These are phyloP conservation scores for Carex myosuroides DNA, from an alignment of 176 grass and related monocot genomes.

Conservation along the genomic window DNA sequence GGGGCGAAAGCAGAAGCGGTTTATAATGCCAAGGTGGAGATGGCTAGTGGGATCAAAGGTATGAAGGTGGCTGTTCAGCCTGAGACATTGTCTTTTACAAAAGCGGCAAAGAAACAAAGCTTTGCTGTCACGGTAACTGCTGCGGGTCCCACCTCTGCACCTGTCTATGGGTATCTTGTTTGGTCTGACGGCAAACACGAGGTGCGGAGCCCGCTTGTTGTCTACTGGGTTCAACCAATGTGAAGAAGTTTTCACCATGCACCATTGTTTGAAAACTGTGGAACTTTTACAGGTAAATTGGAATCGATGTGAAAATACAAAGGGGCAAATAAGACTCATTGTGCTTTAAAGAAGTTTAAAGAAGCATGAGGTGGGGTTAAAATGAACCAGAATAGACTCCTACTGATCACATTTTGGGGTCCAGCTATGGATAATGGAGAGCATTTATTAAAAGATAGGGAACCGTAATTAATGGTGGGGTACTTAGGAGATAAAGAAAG, in stretches of 20 bases:
- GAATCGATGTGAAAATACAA: neutral
- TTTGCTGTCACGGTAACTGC: slow-evolving; percentile 52
- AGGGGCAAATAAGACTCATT: neutral
- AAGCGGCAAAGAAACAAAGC: slow-evolving; percentile 33
- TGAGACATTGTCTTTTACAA: slow-evolving; percentile 53
- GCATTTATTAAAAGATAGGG: neutral
- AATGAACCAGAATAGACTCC: neutral
- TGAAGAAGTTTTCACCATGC: slow-evolving; percentile 20
- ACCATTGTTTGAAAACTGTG: neutral
- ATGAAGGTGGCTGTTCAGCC: slow-evolving; percentile 51
- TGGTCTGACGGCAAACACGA: slow-evolving; percentile 77
- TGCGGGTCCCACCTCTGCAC: neutral
- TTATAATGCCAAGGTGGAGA: slow-evolving; percentile 61
- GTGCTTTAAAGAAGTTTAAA: neutral
- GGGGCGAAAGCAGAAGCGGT: slow-evolving; percentile 35
- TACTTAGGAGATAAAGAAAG: neutral
- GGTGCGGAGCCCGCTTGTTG: slow-evolving; percentile 76
- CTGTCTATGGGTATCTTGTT: slow-evolving; percentile 51
- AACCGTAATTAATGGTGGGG: neutral
- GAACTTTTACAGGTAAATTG: neutral
- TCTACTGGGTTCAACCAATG: slow-evolving; percentile 67
- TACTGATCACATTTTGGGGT: neutral
- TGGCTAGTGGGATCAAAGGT: slow-evolving; percentile 24
- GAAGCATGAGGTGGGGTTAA: neutral
- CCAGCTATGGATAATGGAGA: neutral